A percentile compares a stretch with the other conserved stretches of the same genome.
Conservation (phyloP, 2,329 filamentous ascomycete genomes). For the Capronia coronata region DNA sequence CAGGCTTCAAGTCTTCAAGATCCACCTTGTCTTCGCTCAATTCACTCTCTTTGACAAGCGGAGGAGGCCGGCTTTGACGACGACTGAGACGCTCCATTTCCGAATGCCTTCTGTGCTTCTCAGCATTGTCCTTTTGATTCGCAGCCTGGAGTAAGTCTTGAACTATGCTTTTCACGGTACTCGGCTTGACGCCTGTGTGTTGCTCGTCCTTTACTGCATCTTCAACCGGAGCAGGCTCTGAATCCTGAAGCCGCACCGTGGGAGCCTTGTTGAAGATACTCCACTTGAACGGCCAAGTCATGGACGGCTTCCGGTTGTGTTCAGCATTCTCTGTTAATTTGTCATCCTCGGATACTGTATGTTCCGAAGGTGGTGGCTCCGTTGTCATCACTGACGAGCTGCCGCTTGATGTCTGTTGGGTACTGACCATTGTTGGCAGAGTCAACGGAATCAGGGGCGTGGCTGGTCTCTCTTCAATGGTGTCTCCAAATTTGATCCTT, state of each 20-base stretch:
- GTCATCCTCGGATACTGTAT: background rate
- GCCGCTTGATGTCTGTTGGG: constrained; percentile 9
- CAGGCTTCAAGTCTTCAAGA: constrained; percentile 5
- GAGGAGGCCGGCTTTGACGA: constrained; percentile 9
- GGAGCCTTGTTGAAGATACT: constrained; percentile 18
- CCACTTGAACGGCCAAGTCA: constrained; percentile 22
- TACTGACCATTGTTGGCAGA: constrained; percentile 16
- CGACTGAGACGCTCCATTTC: constrained; percentile 16
- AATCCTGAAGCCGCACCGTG: constrained; percentile 12
- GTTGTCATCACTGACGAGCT: background rate
- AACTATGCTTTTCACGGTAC: constrained; percentile 23
- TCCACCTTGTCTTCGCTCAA: constrained; percentile 5
- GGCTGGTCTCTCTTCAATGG: constrained; percentile 18
- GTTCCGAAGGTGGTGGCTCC: background rate
- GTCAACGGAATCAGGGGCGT: constrained; percentile 23
- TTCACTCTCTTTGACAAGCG: constrained; percentile 9
- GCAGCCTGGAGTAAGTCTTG: constrained; percentile 20
- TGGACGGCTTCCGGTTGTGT: constrained; percentile 10
- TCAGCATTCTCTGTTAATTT: background rate
- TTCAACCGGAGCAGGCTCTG: background rate
- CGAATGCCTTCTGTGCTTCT: constrained; percentile 10
- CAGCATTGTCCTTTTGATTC: constrained; percentile 18
- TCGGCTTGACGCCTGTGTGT: constrained; percentile 9
- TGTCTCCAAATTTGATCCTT: constrained; percentile 17
- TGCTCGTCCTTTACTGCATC: constrained; percentile 11